Percentiles rank a stretch among this genome's conserved stretches.
phyloP scores from a whole-genome alignment of 129 eudicot species.

The Erigeron canadensis region DNA sequence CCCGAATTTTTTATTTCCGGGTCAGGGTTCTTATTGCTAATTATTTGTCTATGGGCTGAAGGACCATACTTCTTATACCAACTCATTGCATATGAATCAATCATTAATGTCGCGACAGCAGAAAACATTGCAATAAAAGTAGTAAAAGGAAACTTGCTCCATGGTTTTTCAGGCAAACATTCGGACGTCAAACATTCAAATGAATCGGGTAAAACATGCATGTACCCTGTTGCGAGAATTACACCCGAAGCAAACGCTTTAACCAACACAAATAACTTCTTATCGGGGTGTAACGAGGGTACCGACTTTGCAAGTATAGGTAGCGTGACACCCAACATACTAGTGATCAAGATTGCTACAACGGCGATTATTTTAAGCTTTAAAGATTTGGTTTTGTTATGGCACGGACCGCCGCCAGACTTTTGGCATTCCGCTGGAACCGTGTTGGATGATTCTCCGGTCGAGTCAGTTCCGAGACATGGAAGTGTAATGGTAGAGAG shows the following conservation, averaged over 20 bases:
- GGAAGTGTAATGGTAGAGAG: slow-evolving; percentile 23
- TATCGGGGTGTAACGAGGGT: slow-evolving; percentile 48
- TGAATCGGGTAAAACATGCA: slow-evolving; percentile 57
- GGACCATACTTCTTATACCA: slow-evolving; percentile 30
- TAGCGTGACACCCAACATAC: slow-evolving; percentile 45
- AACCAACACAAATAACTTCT: slow-evolving; percentile 34
- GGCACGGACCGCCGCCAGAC: slow-evolving; percentile 38
- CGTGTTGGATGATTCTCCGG: slow-evolving; percentile 4
- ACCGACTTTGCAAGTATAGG: slow-evolving; percentile 38
- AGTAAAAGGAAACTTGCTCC: slow-evolving; percentile 49
- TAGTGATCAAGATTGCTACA: slow-evolving; percentile 36
- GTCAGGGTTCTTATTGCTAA: background rate
- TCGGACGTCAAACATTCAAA: slow-evolving; percentile 43
- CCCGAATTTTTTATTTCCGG: slow-evolving; percentile 24
- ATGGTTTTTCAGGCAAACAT: slow-evolving; percentile 47
- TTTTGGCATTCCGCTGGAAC: slow-evolving; percentile 31
- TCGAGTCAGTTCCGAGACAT: slow-evolving; percentile 10
- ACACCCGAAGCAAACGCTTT: slow-evolving; percentile 62
- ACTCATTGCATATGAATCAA: slow-evolving; percentile 52
- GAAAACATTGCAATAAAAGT: slow-evolving; percentile 51
- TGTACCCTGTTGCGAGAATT: slow-evolving; percentile 60
- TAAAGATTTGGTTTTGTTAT: slow-evolving; percentile 34
- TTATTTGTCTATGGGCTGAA: background rate
- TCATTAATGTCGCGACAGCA: slow-evolving; percentile 47
- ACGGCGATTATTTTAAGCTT: slow-evolving; percentile 49